Evolutionary conservation across 495 filamentous ascomycete species (phyloP).

Genomic region (Penicilliopsis zonata): DNA sequence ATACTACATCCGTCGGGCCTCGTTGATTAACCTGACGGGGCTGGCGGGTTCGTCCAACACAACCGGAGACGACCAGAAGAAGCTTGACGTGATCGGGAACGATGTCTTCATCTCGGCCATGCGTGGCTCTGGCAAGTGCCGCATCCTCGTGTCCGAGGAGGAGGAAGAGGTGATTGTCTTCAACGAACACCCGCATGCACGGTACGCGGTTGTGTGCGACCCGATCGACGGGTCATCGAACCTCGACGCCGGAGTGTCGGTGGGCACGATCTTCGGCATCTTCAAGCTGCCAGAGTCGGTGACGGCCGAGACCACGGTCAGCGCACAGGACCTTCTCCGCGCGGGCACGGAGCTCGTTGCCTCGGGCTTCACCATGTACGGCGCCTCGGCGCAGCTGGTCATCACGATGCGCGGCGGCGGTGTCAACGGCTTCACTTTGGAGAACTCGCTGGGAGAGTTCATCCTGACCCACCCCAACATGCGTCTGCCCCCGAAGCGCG

Average conservation of each 20-base stretch:
- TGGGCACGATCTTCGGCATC: constrained; percentile 95
- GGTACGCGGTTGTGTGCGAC: constrained; percentile 94
- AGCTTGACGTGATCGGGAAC: constrained; percentile 97
- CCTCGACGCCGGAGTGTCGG: constrained; percentile 92
- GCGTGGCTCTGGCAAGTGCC: constrained; percentile 79
- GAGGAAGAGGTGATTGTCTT: constrained; percentile 89
- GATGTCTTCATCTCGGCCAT: constrained; percentile 94
- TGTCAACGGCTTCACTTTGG: constrained; percentile 96
- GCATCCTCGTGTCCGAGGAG: constrained; percentile 88
- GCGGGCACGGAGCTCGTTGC: constrained; percentile 88
- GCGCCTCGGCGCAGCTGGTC: constrained; percentile 88
- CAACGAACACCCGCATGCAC: constrained; percentile 62
- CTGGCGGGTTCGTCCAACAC: constrained; percentile 90
- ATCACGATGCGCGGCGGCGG: constrained; percentile 89
- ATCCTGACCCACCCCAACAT: constrained; percentile 96
- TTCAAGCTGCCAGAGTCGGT: constrained; percentile 69
- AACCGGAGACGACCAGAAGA: constrained; percentile 98
- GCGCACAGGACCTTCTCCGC: constrained; percentile 71
- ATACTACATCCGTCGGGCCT: constrained; percentile 96
- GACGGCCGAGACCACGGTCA: constrained; percentile 43
- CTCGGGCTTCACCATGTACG: constrained; percentile 98
- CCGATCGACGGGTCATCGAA: constrained; percentile 98
- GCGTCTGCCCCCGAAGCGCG: constrained; percentile 62
- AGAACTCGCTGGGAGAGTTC: constrained; percentile 93
- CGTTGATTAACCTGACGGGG: constrained; percentile 92